Evolutionary conservation across 2,329 filamentous ascomycete species (phyloP).

Genomic region (Ploettnerulaceae sp.): DNA sequence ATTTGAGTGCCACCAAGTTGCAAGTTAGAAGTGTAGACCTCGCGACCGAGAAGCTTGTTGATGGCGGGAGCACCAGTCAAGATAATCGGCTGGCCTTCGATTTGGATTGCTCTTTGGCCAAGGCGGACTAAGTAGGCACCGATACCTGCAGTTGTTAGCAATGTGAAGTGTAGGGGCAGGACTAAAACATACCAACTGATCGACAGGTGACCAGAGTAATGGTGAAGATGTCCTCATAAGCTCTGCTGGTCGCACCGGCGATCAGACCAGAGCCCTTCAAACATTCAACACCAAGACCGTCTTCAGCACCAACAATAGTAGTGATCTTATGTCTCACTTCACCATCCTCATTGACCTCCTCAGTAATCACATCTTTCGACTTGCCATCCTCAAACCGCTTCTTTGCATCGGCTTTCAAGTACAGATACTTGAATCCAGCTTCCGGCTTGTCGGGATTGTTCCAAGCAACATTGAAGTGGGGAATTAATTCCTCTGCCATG

Average conservation of each 20-base stretch:
- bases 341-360: slow-evolving; percentile 78
- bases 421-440: slow-evolving; percentile 93
- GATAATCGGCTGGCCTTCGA: slow-evolving; percentile 98
- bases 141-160: slow-evolving; percentile 57
- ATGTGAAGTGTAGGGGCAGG: slow-evolving; percentile 6
- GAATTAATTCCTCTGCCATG: slow-evolving; percentile 93
- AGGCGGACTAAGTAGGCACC: slow-evolving; percentile 98
- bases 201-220: slow-evolving; percentile 96
- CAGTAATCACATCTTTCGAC: slow-evolving; percentile 75
- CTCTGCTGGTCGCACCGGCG: slow-evolving; percentile 91
- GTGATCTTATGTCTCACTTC: slow-evolving; percentile 92
- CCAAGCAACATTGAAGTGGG: slow-evolving; percentile 96
- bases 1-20: slow-evolving; percentile 99
- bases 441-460: slow-evolving; percentile 79
- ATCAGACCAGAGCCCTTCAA: slow-evolving; percentile 96
- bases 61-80: slow-evolving; percentile 94
- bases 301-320: slow-evolving; percentile 87
- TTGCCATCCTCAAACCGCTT: slow-evolving; percentile 77
- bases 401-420: slow-evolving; percentile 82
- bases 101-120: slow-evolving; percentile 96
- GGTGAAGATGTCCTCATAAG: slow-evolving; percentile 98
- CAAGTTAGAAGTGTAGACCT: slow-evolving; percentile 98
- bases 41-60: slow-evolving; percentile 95
- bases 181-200: slow-evolving; percentile 69
- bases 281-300: slow-evolving; percentile 96